Base-by-base conservation (phyloP, 2,329 filamentous ascomycete species). In the Xylariomycetidae sp. region DNA sequence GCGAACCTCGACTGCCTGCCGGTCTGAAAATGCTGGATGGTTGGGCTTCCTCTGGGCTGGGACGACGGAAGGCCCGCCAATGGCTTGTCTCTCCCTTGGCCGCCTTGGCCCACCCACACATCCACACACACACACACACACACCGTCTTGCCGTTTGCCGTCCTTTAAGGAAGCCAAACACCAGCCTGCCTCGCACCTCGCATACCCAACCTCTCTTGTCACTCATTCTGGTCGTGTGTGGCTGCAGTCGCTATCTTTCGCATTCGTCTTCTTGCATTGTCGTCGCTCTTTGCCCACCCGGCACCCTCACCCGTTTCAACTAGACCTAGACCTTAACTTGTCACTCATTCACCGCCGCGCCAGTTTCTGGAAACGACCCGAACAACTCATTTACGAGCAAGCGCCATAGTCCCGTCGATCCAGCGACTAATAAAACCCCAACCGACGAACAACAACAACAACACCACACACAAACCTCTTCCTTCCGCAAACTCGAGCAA, bases 201-300 rank as follows among this genome's bases (percentile, higher is more conserved):
- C n/a, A n/a, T n/a, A n/a, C n/a, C 22, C 38, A 35, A 37, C 37
- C 38, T 23, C 30, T 28, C 34, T 32, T 23, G 29, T 36, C 33
- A 32, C 32, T 35, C 32, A 19, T 31, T 37, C 36, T 31, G 33
- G 35, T 41, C 32, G 9, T 22, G 38, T 34, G 39, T 42, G 34
- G 39, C 39, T 28, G 27, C 32, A 34, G 39, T 15, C 19, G 14
- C 23, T 37, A 32, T 29, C 29, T 26, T 25, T 32, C 28, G 27
- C 22, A 29, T 26, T 36, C 19, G 15, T 17, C 22, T 25, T 27
- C 34, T 34, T 10, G 12, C 31, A 33, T 19, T 29, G n/a, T n/a
- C n/a, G n/a, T n/a, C n/a, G n/a, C n/a, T n/a, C n/a, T n/a, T n/a
- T n/a, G n/a, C n/a, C n/a, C n/a, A n/a, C n/a, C n/a, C n/a, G n/a